Base-by-base conservation (phyloP, 179 eudicot species). In the Silene vulgaris region DNA sequence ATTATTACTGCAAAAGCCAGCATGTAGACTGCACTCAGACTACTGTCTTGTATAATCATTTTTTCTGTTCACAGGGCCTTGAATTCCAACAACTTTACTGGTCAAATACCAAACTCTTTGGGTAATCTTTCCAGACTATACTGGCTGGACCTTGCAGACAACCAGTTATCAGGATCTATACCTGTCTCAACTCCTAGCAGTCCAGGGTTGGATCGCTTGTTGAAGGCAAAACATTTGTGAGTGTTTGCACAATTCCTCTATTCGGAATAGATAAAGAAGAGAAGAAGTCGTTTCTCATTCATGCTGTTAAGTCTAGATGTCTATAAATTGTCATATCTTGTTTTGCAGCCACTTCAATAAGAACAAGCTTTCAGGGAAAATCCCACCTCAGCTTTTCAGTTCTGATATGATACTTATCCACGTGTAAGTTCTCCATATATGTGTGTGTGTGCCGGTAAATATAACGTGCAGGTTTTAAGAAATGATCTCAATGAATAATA, bases 121-220 rank as follows among this genome's bases (percentile, higher is more conserved):
- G 97, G 98, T 16, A 88, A 85, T 12, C 96, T 94, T 17, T 78
- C 89, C 17, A 86, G 87, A 56, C 85, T 94, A 16, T 90, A 89
- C 85, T 92, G 97, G 97, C 86, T 94, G 23, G 98, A 94, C 80
- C 29, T 94, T 60, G 91, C 97, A 5, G 96, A 90, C 56, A 94
- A 94, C 80, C 90, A 90, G 75, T 75, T 94, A 76, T 86, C 84
- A n/a, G 96, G 98, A 79, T 20, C 89, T 35, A 71, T 94, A 62
- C 98, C 98, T 63, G 88, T 89, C 74, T 92, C 98, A 71, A 88
- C 88, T 5, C 26, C 48, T 40, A 78, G 72, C 35, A 43, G 80
- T 40, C 89, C 96, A 7, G 97, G 98, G 43, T 78, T 94, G 67
- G 92, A 94, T 80, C 84, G 80, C 48, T 80, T 94, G 59, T 80